Base-by-base conservation (phyloP, 2,329 filamentous ascomycete species). In the Nannizziopsis arthrosporioides region DNA sequence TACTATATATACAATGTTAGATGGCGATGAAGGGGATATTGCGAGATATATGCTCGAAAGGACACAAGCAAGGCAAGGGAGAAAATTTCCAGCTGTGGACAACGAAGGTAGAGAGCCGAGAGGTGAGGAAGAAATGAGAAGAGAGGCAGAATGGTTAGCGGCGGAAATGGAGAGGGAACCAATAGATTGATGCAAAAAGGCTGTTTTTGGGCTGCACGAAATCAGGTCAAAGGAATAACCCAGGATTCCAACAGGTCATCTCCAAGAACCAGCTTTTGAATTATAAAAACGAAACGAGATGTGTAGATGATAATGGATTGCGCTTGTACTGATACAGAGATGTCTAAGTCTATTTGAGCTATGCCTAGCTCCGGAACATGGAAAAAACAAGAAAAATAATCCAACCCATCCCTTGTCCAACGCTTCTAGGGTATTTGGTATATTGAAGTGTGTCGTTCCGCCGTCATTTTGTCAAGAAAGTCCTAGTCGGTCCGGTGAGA, bases 1-100 rank as follows among this genome's bases (percentile, higher is more conserved):
- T 66, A 78, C 77, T 51, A 76, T 98, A 44, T 96, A 98, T 68
- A 78, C 80, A 53, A 75, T 80, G 68, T 76, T 98, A 72, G 86
- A 94, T 59, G 77, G 77, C 22, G 85, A 94, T 66, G 83, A 87
- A 54, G 90, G 89, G 0, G 37, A 51, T 38, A 46, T 51, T 39
- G 49, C 49, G 37, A 56, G 42, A 57, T 81, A 81, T 47, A 71
- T 89, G 57, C 78, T 74, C 71, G 79, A 85, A 54, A 63, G 65
- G 48, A 75, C 53, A 75, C 77, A 14, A 58, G 51, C 51, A 60
- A 66, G 62, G 68, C 77, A 8, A 68, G 71, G 14, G 73, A 54
- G 51, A 22, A 80, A 46, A 67, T 85, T 92, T 59, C 80, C 82
- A 0, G 73, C 71, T 35, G 80, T 88, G 8, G 85, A 90, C 66